These are phyloP conservation scores for Nicotiana tabacum DNA, from an alignment of 257 asterid species.

Conservation along the genomic window DNA sequence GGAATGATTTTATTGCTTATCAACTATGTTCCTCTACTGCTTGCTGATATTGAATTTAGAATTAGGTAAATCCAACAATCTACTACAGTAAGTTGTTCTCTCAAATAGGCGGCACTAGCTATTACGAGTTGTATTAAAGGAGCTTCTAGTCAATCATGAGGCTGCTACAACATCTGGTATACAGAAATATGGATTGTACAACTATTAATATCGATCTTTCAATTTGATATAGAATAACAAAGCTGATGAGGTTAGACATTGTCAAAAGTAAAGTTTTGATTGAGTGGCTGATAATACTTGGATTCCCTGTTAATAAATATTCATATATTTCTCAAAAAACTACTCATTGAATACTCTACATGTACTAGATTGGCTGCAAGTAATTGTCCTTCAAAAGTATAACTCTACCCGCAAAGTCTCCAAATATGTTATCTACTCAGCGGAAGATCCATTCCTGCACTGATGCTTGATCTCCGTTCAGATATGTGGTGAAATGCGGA, in stretches of 20 bases:
- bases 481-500: not conserved
- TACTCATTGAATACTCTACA: not conserved
- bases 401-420: not conserved
- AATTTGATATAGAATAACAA: not conserved
- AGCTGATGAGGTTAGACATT: not conserved
- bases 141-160: not conserved
- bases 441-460: not conserved
- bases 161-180: not conserved
- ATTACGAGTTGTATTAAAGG: not conserved
- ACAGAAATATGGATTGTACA: not conserved
- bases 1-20: conserved; percentile 1
- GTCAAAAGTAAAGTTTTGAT: not conserved
- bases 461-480: not conserved
- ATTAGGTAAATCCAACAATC: not conserved
- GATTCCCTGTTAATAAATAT: not conserved
- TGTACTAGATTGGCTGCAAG: not conserved
- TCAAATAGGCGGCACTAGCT: not conserved
- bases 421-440: not conserved
- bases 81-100: not conserved
- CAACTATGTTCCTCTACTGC: not conserved
- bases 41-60: not conserved
- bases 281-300: not conserved
- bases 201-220: not conserved
- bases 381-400: not conserved
- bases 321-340: not conserved